These are phyloP conservation scores for Lycium barbarum DNA, from an alignment of 257 asterid genomes.

Conservation along the genomic window DNA sequence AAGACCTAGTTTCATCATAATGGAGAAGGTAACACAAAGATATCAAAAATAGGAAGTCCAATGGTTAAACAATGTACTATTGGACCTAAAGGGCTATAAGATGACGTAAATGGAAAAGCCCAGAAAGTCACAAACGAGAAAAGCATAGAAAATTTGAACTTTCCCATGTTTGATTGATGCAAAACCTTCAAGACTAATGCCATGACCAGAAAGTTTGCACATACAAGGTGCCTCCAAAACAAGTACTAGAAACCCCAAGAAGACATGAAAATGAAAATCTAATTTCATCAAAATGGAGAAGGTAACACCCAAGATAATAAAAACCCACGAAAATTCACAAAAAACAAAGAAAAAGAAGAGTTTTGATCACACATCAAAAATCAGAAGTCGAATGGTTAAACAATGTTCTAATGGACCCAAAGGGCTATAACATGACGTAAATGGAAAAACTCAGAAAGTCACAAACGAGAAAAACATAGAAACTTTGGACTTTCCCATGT, in stretches of 20 bases:
- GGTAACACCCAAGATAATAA: neutral
- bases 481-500: too few relatives aligned
- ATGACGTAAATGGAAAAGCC: too few relatives aligned
- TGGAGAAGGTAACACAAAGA: neutral
- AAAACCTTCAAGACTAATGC: neutral
- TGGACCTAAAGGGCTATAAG: too few relatives aligned
- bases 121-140: too few relatives aligned
- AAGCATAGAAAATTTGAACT: too few relatives aligned
- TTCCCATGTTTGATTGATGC: neutral
- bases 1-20: too few relatives aligned
- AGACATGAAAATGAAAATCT: neutral
- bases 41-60: neutral
- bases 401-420: too few relatives aligned
- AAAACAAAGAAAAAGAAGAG: neutral
- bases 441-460: too few relatives aligned
- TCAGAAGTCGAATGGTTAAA: too few relatives aligned
- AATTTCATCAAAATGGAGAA: neutral
- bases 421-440: too few relatives aligned
- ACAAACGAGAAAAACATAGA: too few relatives aligned
- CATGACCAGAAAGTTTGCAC: neutral
- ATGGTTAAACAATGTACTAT: too few relatives aligned
- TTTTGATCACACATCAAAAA: neutral
- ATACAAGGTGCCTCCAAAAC: neutral
- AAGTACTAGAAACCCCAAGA: neutral
- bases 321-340: neutral